Evolutionary conservation across 1,139 yeast species (phyloP).

Genomic region (Wickerhamiella pararugosa): DNA sequence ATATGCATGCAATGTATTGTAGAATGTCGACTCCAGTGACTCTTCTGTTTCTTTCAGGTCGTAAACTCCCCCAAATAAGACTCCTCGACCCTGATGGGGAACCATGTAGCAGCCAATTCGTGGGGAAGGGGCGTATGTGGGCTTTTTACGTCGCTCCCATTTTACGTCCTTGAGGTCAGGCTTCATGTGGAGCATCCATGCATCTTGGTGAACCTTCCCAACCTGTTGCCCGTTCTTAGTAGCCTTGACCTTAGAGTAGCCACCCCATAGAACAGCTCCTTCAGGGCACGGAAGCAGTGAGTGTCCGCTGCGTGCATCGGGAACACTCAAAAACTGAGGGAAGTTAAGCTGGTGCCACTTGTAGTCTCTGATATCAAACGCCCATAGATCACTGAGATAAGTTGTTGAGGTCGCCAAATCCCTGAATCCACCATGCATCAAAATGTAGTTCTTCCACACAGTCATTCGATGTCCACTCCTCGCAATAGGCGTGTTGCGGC

Average conservation of each 20-base stretch:
- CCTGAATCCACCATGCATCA: conserved; percentile 84
- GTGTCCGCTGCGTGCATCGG: conserved; percentile 92
- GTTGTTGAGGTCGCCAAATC: conserved; percentile 77
- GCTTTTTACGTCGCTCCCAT: conserved; percentile 82
- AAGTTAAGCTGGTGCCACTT: conserved; percentile 87
- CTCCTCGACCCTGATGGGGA: conserved; percentile 81
- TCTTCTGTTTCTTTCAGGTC: conserved; percentile 95
- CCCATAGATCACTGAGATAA: conserved; percentile 77
- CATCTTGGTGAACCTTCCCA: conserved; percentile 80
- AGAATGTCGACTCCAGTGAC: conserved; percentile 69
- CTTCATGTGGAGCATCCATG: conserved; percentile 83
- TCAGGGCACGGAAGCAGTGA: conserved; percentile 69
- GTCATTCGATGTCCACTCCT: conserved; percentile 88
- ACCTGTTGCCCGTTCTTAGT: conserved; percentile 65
- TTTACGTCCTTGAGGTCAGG: conserved; percentile 62
- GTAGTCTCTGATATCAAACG: conserved; percentile 75
- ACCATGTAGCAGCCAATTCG: conserved; percentile 93
- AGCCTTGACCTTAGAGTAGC: conserved; percentile 86
- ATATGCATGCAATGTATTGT: conserved; percentile 65
- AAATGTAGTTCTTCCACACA: conserved; percentile 77
- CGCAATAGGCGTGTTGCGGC: conserved; percentile 62
- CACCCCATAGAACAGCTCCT: conserved; percentile 84
- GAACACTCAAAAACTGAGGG: conserved; percentile 64
- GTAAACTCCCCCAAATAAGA: conserved; percentile 88
- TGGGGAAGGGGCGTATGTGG: conserved; percentile 79